Evolutionary conservation across 352 stramenopile genomes (phyloP).

Genomic region (Pythium aristosporum): DNA sequence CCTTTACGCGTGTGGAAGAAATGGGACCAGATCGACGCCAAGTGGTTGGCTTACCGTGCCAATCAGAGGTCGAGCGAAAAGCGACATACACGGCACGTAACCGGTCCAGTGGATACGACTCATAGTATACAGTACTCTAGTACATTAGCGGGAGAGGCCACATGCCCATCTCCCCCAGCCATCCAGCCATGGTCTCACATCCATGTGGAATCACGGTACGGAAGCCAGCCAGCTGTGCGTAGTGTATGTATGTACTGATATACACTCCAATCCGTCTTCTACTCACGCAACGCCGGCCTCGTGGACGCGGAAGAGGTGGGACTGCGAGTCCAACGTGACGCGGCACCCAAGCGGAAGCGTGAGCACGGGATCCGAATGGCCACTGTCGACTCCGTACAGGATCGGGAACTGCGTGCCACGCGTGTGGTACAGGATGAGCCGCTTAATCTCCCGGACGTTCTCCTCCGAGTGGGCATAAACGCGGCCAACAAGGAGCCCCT

Average conservation of each 20-base stretch:
- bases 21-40: background rate
- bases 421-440: conserved; percentile 54
- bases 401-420: conserved; percentile 47
- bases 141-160: background rate
- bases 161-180: no score
- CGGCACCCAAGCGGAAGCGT: conserved; percentile 51
- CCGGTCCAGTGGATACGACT: background rate
- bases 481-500: conserved; percentile 51
- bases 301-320: conserved; percentile 35
- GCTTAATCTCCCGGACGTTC: conserved; percentile 44
- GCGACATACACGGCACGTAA: no score
- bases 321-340: conserved; percentile 36
- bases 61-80: no score
- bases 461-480: conserved; percentile 40
- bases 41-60: no score
- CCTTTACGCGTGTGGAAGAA: background rate
- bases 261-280: background rate
- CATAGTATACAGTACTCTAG: background rate
- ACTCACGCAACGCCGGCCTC: conserved; percentile 29
- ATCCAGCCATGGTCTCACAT: no score
- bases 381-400: conserved; percentile 54
- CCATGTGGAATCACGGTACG: background rate
- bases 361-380: conserved; percentile 59
- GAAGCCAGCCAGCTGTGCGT: background rate
- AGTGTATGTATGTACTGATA: background rate